Evolutionary conservation across 2,329 filamentous ascomycete species (phyloP).

Genomic region (Truncatella angustata): DNA sequence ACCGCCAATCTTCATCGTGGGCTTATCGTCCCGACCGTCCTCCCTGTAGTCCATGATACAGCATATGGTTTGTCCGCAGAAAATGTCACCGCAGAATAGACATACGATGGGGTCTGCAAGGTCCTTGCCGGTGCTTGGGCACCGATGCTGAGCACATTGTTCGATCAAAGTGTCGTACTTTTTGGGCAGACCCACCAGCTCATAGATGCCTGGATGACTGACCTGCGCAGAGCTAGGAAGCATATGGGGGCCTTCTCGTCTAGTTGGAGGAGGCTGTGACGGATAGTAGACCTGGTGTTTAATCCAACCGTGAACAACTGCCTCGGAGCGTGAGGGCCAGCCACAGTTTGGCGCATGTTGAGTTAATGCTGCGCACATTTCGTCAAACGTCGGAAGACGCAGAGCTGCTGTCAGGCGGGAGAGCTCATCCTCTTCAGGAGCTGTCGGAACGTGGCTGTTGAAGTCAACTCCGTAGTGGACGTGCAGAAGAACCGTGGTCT

Average conservation of each 20-base stretch:
- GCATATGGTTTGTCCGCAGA: conserved; percentile 92
- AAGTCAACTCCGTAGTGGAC: conserved; percentile 89
- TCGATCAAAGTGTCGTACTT: conserved; percentile 92
- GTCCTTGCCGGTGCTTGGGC: conserved; percentile 88
- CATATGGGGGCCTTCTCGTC: conserved; percentile 9
- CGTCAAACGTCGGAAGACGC: conserved; percentile 73
- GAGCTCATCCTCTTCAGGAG: conserved; percentile 71
- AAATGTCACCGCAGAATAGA: conserved; percentile 93
- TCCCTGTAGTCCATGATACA: conserved; percentile 67
- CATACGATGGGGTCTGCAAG: conserved; percentile 88
- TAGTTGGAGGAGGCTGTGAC: conserved; percentile 9
- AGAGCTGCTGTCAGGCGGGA: conserved; percentile 76
- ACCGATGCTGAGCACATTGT: conserved; percentile 79
- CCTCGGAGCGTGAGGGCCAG: conserved; percentile 46
- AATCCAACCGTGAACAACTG: conserved; percentile 69
- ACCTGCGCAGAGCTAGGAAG: conserved; percentile 44
- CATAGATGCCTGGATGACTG: conserved; percentile 88
- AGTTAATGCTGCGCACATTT: conserved; percentile 66
- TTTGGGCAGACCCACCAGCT: conserved; percentile 86
- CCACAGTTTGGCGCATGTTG: conserved; percentile 41
- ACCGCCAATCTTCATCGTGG: conserved; percentile 63
- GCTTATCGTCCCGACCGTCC: conserved; percentile 35
- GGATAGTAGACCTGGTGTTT: conserved; percentile 53
- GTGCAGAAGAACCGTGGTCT: conserved; percentile 78
- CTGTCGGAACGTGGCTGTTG: conserved; percentile 63